Conservation (phyloP, 257 asterid genomes). For the Solanum chiquidenum region DNA sequence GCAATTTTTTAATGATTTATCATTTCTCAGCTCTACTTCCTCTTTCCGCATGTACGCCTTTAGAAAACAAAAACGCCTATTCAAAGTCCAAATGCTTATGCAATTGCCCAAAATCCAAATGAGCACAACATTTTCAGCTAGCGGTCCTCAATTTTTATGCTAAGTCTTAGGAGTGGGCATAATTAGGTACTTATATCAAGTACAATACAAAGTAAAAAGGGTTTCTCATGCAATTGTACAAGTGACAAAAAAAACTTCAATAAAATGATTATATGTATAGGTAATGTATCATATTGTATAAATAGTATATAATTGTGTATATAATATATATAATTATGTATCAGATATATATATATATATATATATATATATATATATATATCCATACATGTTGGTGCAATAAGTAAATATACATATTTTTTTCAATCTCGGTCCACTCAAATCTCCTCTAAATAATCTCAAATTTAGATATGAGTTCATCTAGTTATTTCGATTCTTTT, state of each 20-base stretch:
- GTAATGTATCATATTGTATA: no score
- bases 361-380: no score
- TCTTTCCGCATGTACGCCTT: background rate
- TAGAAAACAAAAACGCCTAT: no score
- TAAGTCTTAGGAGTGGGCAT: background rate
- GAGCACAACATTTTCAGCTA: background rate
- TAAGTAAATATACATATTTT: no score
- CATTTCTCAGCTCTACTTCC: background rate
- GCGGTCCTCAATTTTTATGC: background rate
- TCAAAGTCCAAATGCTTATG: background rate
- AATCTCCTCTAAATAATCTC: no score
- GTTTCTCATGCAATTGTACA: background rate
- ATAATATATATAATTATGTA: no score
- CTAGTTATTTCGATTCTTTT: background rate
- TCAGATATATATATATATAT: no score
- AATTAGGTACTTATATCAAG: background rate
- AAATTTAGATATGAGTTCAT: background rate
- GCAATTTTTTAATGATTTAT: background rate
- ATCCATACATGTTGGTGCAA: no score
- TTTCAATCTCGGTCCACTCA: background rate
- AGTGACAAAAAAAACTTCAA: background rate
- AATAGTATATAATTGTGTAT: no score
- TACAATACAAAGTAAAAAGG: no score
- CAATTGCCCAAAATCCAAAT: background rate
- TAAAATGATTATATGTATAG: no score